Evolutionary conservation across 177 flowering plant species (phyloP).

Genomic region (Vitis hybrid): DNA sequence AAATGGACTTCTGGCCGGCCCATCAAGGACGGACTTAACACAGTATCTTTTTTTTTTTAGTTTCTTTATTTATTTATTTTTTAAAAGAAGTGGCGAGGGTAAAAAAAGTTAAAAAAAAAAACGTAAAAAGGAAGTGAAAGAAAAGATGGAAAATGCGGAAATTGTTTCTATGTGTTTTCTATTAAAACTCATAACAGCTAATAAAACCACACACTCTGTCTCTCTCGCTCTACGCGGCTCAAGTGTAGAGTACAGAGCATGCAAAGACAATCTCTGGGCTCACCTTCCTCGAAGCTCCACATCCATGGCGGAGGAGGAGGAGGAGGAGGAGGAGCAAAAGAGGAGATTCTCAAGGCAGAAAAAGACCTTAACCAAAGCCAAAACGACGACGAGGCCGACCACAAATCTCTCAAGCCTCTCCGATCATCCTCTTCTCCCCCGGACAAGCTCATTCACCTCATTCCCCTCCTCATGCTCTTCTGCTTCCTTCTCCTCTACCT

Average conservation of each 20-base stretch:
- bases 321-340: slow-evolving; percentile 9
- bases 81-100: neutral
- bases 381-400: slow-evolving; percentile 24
- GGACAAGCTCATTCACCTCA: slow-evolving; percentile 54
- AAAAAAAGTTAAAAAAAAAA: neutral
- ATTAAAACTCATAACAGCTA: neutral
- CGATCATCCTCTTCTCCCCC: slow-evolving; percentile 16
- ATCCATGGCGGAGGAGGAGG: slow-evolving; percentile 20
- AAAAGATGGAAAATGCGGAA: neutral
- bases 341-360: slow-evolving; percentile 8
- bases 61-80: no score
- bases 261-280: slow-evolving; percentile 74
- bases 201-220: slow-evolving; percentile 1
- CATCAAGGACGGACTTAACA: no score
- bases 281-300: slow-evolving; percentile 58
- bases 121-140: neutral
- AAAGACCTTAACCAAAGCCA: slow-evolving; percentile 22
- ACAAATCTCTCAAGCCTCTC: slow-evolving; percentile 29
- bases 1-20: no score
- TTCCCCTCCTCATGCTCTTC: slow-evolving; percentile 58
- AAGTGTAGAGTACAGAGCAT: slow-evolving; percentile 19
- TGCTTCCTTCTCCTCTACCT: slow-evolving; percentile 74
- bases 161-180: neutral
- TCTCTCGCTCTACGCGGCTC: neutral
- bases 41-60: no score